phyloP scores from a whole-genome alignment of 768 basidiomycete species.

The Myochromella boudieri region DNA sequence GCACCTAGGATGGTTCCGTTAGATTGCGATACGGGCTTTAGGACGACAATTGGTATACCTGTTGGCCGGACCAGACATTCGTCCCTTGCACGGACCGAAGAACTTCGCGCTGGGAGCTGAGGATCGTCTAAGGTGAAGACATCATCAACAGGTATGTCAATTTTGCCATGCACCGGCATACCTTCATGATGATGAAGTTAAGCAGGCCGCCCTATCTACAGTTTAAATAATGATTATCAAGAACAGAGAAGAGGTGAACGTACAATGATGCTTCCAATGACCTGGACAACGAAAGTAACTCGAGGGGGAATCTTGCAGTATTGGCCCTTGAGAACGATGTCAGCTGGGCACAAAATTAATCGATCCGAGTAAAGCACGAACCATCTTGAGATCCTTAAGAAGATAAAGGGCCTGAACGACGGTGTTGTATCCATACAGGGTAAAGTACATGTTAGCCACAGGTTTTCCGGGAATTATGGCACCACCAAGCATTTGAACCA shows the following conservation, averaged over 20 bases:
- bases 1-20: constrained; percentile 24
- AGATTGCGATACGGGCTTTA: neutral
- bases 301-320: constrained; percentile 59
- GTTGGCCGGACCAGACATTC: constrained; percentile 57
- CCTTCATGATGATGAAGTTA: constrained; percentile 54
- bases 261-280: constrained; percentile 52
- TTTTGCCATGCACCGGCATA: constrained; percentile 27
- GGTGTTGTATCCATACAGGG: constrained; percentile 32
- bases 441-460: constrained; percentile 39
- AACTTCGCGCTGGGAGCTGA: constrained; percentile 34
- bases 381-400: constrained; percentile 31
- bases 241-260: neutral
- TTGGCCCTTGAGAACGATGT: constrained; percentile 27
- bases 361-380: constrained; percentile 10
- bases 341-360: too few relatives aligned
- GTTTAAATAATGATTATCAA: neutral
- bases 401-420: constrained; percentile 27
- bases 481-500: constrained; percentile 45
- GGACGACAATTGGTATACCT: constrained; percentile 22
- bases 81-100: constrained; percentile 46
- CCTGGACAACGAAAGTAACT: constrained; percentile 55
- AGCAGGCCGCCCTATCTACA: constrained; percentile 40
- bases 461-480: constrained; percentile 44
- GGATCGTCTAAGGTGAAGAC: constrained; percentile 17
- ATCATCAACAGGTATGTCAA: neutral